phyloP scores from a whole-genome alignment of 352 stramenopile genomes.

The Globisporangium uncinulatum region DNA sequence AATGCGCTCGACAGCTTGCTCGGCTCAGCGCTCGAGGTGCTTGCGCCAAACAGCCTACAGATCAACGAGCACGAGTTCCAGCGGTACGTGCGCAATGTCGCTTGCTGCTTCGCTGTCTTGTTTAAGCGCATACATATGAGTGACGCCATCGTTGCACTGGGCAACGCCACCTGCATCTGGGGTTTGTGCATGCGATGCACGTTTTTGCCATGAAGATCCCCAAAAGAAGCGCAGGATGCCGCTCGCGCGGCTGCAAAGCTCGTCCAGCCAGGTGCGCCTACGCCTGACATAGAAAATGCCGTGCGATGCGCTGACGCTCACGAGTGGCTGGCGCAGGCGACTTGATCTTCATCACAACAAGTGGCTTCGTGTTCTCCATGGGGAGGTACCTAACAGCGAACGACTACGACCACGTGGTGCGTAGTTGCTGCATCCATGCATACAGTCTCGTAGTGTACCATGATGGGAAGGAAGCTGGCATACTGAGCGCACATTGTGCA shows the following conservation, averaged over 20 bases:
- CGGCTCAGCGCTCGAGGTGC: slow-evolving; percentile 36
- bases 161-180: too few species aligned
- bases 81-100: slow-evolving; percentile 17
- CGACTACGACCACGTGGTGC: slow-evolving; percentile 71
- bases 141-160: not conserved
- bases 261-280: slow-evolving; percentile 42
- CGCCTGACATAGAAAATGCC: not conserved
- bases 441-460: not conserved
- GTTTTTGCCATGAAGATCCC: slow-evolving; percentile 24
- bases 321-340: slow-evolving; percentile 34
- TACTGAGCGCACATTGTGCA: slow-evolving; percentile 7
- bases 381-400: slow-evolving; percentile 55
- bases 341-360: slow-evolving; percentile 78
- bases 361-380: slow-evolving; percentile 61
- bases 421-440: not conserved
- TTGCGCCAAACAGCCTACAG: slow-evolving; percentile 67
- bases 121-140: not conserved
- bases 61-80: slow-evolving; percentile 77
- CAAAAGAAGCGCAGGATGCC: slow-evolving; percentile 49
- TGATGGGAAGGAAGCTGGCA: not conserved
- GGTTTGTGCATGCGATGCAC: too few species aligned
- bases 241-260: slow-evolving; percentile 54
- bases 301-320: not conserved
- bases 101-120: not conserved
- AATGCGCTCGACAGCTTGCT: slow-evolving; percentile 25